Conservation (phyloP, 495 filamentous ascomycete genomes). For the Pseudotulostoma volvatum region DNA sequence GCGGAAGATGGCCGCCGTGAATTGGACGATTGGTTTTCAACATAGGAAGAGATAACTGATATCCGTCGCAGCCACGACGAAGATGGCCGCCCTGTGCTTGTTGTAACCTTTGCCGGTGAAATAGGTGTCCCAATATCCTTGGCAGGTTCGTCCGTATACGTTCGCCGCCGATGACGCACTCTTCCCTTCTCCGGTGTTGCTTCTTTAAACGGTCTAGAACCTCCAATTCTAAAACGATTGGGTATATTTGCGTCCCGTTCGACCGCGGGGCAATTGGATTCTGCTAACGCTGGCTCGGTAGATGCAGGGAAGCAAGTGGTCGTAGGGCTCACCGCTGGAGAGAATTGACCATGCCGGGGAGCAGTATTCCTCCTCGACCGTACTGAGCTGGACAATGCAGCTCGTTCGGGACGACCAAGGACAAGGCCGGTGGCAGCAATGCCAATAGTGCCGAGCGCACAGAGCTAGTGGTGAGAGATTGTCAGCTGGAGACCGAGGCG, state of each 20-base stretch:
- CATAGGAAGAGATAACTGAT: slow-evolving; percentile 57
- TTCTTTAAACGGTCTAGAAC: background rate
- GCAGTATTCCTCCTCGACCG: slow-evolving; percentile 17
- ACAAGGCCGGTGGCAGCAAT: slow-evolving; percentile 49
- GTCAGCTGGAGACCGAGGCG: background rate
- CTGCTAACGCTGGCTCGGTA: background rate
- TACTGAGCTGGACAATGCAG: slow-evolving; percentile 11
- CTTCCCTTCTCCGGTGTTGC: slow-evolving; percentile 4
- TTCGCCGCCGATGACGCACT: slow-evolving; percentile 23
- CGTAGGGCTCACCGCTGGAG: slow-evolving; percentile 7
- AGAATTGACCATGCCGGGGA: slow-evolving; percentile 11
- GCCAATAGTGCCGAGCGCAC: slow-evolving; percentile 54
- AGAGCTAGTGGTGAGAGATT: slow-evolving; percentile 33
- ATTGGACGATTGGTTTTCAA: slow-evolving; percentile 49
- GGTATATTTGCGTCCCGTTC: background rate
- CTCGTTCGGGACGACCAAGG: slow-evolving; percentile 39
- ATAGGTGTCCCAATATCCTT: slow-evolving; percentile 21
- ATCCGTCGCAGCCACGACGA: slow-evolving; percentile 67
- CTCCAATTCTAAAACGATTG: background rate
- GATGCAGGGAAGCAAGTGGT: slow-evolving; percentile 3
- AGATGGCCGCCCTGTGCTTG: slow-evolving; percentile 25
- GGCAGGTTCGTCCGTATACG: slow-evolving; percentile 21
- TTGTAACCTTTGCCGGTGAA: slow-evolving; percentile 8
- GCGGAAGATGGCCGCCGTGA: slow-evolving; percentile 53
- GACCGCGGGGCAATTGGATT: too few species aligned